Conservation (phyloP, 441 rosid genomes). For the Capsella rubella region DNA sequence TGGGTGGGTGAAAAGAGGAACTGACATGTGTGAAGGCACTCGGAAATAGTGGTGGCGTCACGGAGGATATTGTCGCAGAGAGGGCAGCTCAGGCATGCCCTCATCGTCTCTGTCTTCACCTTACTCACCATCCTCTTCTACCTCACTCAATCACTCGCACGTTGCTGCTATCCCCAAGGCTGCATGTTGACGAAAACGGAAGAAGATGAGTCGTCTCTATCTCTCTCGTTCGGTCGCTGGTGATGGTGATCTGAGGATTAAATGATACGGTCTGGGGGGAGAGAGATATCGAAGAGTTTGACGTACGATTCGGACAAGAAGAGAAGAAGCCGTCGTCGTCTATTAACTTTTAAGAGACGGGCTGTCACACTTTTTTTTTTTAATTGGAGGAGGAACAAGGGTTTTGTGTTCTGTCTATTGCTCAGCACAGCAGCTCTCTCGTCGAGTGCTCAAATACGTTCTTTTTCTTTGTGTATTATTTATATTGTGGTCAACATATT, state of each 20-base stretch:
- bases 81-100: constrained; percentile 80
- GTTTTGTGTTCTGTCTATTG: constrained; percentile 16
- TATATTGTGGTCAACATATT: background rate
- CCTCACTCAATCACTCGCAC: constrained; percentile 25
- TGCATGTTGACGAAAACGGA: constrained; percentile 47
- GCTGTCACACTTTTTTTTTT: constrained; percentile 46
- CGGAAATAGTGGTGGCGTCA: constrained; percentile 88
- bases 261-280: background rate
- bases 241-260: constrained; percentile 30
- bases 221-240: constrained; percentile 16
- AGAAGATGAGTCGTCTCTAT: constrained; percentile 43
- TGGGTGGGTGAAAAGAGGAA: constrained; percentile 24
- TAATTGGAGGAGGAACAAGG: background rate
- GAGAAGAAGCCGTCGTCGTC: constrained; percentile 6
- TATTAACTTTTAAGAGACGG: constrained; percentile 21
- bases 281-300: constrained; percentile 34
- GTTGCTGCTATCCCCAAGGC: constrained; percentile 26
- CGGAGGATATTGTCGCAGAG: constrained; percentile 67
- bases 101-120: constrained; percentile 71
- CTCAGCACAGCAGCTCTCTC: background rate
- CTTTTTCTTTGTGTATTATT: background rate
- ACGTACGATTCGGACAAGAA: constrained; percentile 53
- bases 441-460: background rate
- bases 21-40: constrained; percentile 93
- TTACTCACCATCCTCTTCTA: constrained; percentile 49